These are phyloP conservation scores for Xylariaceae sp. DNA, from an alignment of 2,329 filamentous ascomycete genomes.

Conservation along the genomic window DNA sequence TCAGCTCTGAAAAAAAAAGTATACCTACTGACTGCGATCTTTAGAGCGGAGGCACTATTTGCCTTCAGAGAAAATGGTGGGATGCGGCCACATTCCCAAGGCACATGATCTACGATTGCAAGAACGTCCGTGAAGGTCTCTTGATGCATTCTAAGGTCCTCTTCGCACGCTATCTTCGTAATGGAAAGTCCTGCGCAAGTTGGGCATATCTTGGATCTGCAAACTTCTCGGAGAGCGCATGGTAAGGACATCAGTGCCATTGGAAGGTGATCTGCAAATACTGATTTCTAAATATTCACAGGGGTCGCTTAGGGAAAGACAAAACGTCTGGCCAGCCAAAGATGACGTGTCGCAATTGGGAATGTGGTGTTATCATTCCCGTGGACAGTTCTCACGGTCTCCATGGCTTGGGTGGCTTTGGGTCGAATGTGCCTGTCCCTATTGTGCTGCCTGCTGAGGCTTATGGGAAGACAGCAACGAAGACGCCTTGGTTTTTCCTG, in stretches of 20 bases:
- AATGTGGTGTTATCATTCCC: conserved; percentile 82
- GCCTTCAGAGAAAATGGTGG: conserved; percentile 72
- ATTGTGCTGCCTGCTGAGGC: conserved; percentile 39
- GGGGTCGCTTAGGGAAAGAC: conserved; percentile 76
- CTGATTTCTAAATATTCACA: conserved; percentile 31
- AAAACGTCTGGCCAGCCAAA: conserved; percentile 65
- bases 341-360: conserved; percentile 88
- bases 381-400: conserved; percentile 35
- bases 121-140: conserved; percentile 66
- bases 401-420: conserved; percentile 29
- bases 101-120: conserved; percentile 69
- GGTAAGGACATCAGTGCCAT: conserved; percentile 51
- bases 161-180: conserved; percentile 40
- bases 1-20: not conserved
- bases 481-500: conserved; percentile 32
- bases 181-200: conserved; percentile 36
- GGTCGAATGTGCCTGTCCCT: conserved; percentile 41
- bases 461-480: conserved; percentile 27
- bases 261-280: conserved; percentile 5
- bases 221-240: conserved; percentile 90
- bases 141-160: conserved; percentile 87
- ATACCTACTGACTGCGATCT: conserved; percentile 8
- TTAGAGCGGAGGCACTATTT: conserved; percentile 78
- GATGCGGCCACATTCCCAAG: conserved; percentile 66
- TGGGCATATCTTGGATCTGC: conserved; percentile 90